phyloP scores from a whole-genome alignment of 768 basidiomycete genomes.

The Hypholoma sublateritium region DNA sequence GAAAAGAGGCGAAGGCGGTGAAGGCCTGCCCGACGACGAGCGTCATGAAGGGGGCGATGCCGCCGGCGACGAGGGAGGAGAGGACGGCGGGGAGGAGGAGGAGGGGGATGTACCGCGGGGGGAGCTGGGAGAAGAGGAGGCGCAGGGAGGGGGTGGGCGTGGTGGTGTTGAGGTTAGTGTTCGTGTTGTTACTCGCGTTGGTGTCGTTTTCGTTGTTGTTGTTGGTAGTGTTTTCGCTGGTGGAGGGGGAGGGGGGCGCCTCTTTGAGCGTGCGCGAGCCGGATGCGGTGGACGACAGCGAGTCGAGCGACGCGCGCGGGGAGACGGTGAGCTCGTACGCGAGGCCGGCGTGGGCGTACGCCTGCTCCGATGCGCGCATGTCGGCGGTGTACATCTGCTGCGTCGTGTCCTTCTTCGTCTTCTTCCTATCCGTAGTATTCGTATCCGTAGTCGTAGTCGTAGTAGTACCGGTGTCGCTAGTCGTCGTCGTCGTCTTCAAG shows the following conservation, averaged over 20 bases:
- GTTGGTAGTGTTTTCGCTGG: no score
- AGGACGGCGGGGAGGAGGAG: constrained; percentile 65
- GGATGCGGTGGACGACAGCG: background rate
- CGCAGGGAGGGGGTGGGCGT: constrained; percentile 48
- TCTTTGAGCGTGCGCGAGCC: background rate
- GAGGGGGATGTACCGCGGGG: constrained; percentile 51
- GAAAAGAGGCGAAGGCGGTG: constrained; percentile 71
- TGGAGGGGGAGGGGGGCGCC: background rate
- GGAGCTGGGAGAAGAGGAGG: constrained; percentile 67
- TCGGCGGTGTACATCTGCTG: background rate
- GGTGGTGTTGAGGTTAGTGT: background rate
- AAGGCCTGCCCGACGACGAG: constrained; percentile 77
- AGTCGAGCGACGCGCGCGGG: constrained; percentile 7
- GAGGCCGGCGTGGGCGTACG: background rate
- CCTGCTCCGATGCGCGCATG: background rate
- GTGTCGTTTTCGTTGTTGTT: no score
- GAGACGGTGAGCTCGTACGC: constrained; percentile 6
- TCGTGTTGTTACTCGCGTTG: no score
- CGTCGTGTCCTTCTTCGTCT: background rate
- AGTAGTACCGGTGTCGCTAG: no score
- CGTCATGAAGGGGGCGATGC: constrained; percentile 86
- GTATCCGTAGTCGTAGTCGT: background rate
- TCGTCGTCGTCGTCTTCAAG: no score
- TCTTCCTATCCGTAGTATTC: background rate
- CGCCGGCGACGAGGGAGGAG: constrained; percentile 63